Evolutionary conservation across 208 protist genomes (phyloP).

Genomic region (Phytomonas sp.): DNA sequence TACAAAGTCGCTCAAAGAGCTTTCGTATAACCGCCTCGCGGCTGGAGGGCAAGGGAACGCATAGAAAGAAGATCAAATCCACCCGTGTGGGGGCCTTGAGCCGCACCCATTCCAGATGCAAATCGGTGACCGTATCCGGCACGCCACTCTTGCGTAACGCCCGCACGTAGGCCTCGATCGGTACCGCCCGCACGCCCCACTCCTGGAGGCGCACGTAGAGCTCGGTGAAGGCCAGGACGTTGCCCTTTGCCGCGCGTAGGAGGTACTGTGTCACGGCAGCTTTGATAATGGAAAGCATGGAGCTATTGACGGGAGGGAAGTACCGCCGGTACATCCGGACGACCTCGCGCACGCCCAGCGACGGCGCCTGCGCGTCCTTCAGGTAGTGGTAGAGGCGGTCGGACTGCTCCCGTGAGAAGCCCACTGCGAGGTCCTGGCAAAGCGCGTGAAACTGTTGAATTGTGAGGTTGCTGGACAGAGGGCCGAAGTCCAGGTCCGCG

Average conservation of each 20-base stretch:
- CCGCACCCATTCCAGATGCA: constrained; percentile 72
- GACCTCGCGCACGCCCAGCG: constrained; percentile 24
- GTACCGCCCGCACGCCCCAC: constrained; percentile 31
- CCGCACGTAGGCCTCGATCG: constrained; percentile 38
- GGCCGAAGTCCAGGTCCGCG: constrained; percentile 19
- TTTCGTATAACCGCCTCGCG: constrained; percentile 57
- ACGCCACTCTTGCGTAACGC: constrained; percentile 38
- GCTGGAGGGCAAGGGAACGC: constrained; percentile 33
- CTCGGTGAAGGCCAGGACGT: constrained; percentile 34
- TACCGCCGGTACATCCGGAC: constrained; percentile 40
- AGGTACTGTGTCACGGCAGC: constrained; percentile 21
- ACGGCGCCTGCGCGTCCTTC: constrained; percentile 18
- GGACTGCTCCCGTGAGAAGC: constrained; percentile 31
- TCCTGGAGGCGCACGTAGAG: constrained; percentile 35
- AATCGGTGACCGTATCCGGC: constrained; percentile 30
- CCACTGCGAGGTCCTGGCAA: constrained; percentile 31
- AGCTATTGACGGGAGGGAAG: constrained; percentile 53
- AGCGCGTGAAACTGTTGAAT: constrained; percentile 42
- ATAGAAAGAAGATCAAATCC: constrained; percentile 41
- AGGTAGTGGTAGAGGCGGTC: constrained; percentile 57
- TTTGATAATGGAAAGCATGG: constrained; percentile 35
- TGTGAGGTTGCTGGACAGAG: constrained; percentile 15
- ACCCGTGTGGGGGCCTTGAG: constrained; percentile 44
- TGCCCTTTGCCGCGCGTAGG: constrained; percentile 12
- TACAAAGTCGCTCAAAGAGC: constrained; percentile 43